Base-by-base conservation (phyloP, 257 asterid genomes). In the Linaria vulgaris region DNA sequence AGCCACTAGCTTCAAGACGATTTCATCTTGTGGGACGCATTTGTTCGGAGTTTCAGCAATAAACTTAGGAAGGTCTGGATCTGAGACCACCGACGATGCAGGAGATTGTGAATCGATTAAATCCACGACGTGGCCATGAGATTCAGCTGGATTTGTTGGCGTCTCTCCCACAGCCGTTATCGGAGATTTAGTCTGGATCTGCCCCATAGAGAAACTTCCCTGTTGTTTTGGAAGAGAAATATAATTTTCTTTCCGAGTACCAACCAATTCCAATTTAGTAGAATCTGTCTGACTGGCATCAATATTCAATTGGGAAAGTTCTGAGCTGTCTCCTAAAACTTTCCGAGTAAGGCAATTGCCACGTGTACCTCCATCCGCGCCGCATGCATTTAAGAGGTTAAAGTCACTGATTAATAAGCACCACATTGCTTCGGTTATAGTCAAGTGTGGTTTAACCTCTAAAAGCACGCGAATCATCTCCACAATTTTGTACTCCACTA, bases 401-500 rank as follows among this genome's bases (percentile, higher is more conserved):
- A 82, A 69, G 70, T 88, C 97, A 23, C 76, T 74, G 64, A 90
- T 54, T 50, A 90, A 76, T n/a, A 90, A 78, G 61, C 69, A 66
- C 96, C 97, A 88, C 91, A 85, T 82, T 21, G 91, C 88, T 62
- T 90, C 94, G 6, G 70, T 68, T 62, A 88, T 68, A 6, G 83
- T 73, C 64, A 80, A 62, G 37, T 56, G 55, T 3, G 91, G 89
- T 62, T 75, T 76, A 70, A 85, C 80, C 74, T 83, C 94, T 64
- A 83, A 80, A 61, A 90, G 74, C 38, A 84, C 85, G 43, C 72
- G 74, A 59, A 88, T 64, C 96, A 90, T 90, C 81, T 90, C 97
- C 34, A 83, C 54, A 47, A 90, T 59, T 1, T 85, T 82, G 70
- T 80, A 88, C 47, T 79, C 79, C 5, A 84, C 94, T 27, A 88